Base-by-base conservation (phyloP, 768 basidiomycete genomes). In the Agaricus sinodeliciosus region DNA sequence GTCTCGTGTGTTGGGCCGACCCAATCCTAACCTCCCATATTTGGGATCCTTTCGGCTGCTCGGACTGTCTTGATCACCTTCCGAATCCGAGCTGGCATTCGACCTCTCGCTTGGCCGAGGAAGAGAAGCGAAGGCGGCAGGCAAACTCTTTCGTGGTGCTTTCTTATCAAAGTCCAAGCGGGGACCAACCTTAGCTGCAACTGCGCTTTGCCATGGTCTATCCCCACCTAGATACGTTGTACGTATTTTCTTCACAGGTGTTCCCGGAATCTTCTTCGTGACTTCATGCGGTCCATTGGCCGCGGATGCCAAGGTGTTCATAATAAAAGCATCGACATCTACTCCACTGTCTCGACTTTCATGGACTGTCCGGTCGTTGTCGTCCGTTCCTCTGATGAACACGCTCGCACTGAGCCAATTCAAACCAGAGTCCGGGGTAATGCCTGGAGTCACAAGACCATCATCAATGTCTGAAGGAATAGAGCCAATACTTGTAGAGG, bases 201-300 rank as follows among this genome's bases (percentile, higher is more conserved):
- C 78, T 3, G 87, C 87, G 61, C 88, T 90, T 65, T 89, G 87
- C 87, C 87, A 90, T 3, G 84, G 86, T 9, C 87, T 73, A 46
- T 80, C 77, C 55, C 73, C 73, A 26, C 73, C 71, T 34, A 84
- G 68, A 61, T 79, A 73, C 37, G 77, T 74, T 18, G 79, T 82
- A 67, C 84, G 84, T 53, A 74, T 65, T 62, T 76, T 82, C 74
- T 91, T 91, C n/a, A 89, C 85, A 0, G 89, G 89, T 12, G 89
- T 91, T 0, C 85, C 87, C 1, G 89, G 89, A 5, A 80, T 79
- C 51, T 75, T 82, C 73, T 87, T 90, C 48, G 65, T 62, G 22
- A 69, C 67, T 58, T 72, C 69, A 3, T 60, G 63, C 27, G 72
- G 67, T 2, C 72, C 72, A 55, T 82, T 85, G 12, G 77, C 72